Evolutionary conservation across 805 yeast species (phyloP), one percentile per base, ranked within the genome.

Genomic region (Yamadazyma paraphyllophila): DNA sequence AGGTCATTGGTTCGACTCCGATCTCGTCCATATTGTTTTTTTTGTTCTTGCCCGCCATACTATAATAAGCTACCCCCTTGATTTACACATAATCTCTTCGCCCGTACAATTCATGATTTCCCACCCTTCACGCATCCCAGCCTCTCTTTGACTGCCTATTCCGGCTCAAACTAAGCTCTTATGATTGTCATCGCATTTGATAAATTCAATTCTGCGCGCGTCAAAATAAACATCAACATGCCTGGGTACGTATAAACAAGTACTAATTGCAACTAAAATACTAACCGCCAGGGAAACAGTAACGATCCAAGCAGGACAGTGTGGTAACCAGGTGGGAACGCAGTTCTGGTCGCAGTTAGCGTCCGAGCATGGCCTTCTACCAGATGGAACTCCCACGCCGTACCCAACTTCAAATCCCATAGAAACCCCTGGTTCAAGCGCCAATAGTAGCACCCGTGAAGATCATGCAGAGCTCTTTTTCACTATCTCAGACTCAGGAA

Each of bases 311-410:
- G 80, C 81, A 9, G 96, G 96, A 20, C 99, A 94, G 67, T 94
- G 99, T 70, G 99, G 99, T 47, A 94, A 94, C 66, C 98, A 92
- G 62, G 83, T 92, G 1, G 97, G 97, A 20, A 80, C 87, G 45
- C 85, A 86, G 63, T 92, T 91, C 63, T 94, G 99, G 99, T 76
- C 81, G 39, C 96, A 88, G 62, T 64, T 92, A 44, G 87, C 96
- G 36, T 66, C 73, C 25, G 98, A 92, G 58, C 99, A 92, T 59
- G 96, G 95, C 0, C 83, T 92, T 16, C 54, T 63, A n/a, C 63
- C 78, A 0, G 89, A 84, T 55, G 92, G 92, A 2, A 69, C 78
- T 2, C 65, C 73, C 9, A 49, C 60, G 15, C 68, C 76, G 9
- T 64, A 59, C 43, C 71, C 71, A 11, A 59, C 35, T 9, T 13